Percentiles rank a stretch among this genome's conserved stretches.
phyloP scores from a whole-genome alignment of 2,329 filamentous ascomycete species.

The Arachnomyces sp. region DNA sequence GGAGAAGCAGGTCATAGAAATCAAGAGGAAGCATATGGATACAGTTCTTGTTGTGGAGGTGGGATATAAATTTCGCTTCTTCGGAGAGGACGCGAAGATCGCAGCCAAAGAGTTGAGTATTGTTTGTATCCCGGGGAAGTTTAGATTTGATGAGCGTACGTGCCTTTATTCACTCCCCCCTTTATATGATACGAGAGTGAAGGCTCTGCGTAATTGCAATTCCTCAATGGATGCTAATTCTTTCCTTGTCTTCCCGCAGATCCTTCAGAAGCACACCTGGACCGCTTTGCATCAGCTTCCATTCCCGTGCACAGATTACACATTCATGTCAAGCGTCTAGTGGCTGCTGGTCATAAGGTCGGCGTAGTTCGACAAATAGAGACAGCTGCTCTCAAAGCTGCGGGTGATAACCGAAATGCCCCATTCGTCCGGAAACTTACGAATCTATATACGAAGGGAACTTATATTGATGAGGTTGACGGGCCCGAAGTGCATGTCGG shows the following conservation, averaged over 20 bases:
- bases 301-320: slow-evolving; percentile 86
- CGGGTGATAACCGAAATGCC: slow-evolving; percentile 84
- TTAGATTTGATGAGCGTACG: slow-evolving; percentile 82
- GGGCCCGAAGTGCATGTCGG: slow-evolving; percentile 56
- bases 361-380: slow-evolving; percentile 91
- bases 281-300: slow-evolving; percentile 89
- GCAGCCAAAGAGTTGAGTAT: slow-evolving; percentile 89
- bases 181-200: background rate
- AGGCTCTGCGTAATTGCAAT: slow-evolving; percentile 8
- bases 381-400: slow-evolving; percentile 91
- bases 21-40: slow-evolving; percentile 86
- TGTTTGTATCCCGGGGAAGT: slow-evolving; percentile 92
- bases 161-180: slow-evolving; percentile 8
- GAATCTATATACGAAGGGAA: slow-evolving; percentile 95
- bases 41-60: slow-evolving; percentile 89
- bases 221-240: slow-evolving; percentile 10
- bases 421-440: slow-evolving; percentile 90
- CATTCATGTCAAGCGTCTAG: slow-evolving; percentile 88
- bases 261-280: slow-evolving; percentile 82
- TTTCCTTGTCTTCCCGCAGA: slow-evolving; percentile 38
- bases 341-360: slow-evolving; percentile 89
- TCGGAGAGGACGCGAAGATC: slow-evolving; percentile 84
- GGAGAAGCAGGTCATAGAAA: slow-evolving; percentile 87
- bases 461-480: slow-evolving; percentile 89
- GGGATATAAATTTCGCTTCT: slow-evolving; percentile 96